A percentile compares a stretch with the other conserved stretches of the same genome.
phyloP scores from a whole-genome alignment of 2,329 filamentous ascomycete species.

The Coniochaeta pulveracea region DNA sequence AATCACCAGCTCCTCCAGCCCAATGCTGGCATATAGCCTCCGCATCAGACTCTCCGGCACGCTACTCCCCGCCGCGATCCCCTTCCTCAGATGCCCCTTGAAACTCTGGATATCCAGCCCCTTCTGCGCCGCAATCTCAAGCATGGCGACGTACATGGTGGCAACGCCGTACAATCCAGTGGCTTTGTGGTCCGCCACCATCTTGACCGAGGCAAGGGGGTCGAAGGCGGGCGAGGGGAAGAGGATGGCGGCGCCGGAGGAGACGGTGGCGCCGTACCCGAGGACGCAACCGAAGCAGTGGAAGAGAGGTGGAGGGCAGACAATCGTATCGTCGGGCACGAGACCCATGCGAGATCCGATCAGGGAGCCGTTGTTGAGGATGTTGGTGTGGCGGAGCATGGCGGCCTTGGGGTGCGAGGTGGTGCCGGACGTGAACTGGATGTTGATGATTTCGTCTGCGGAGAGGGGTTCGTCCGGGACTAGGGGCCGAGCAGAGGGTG shows the following conservation, averaged over 20 bases:
- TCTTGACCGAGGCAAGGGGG: slow-evolving; percentile 55
- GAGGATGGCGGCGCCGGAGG: slow-evolving; percentile 65
- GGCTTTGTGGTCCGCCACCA: slow-evolving; percentile 39
- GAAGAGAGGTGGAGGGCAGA: slow-evolving; percentile 78
- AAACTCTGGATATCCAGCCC: slow-evolving; percentile 15
- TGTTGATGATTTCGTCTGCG: slow-evolving; percentile 71
- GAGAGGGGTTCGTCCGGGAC: slow-evolving; percentile 34
- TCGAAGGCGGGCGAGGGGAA: slow-evolving; percentile 85
- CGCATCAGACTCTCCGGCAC: slow-evolving; percentile 76
- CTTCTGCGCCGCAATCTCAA: slow-evolving; percentile 58
- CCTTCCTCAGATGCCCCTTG: slow-evolving; percentile 54
- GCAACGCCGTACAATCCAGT: slow-evolving; percentile 76
- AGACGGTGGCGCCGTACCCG: slow-evolving; percentile 93
- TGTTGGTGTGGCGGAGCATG: slow-evolving; percentile 72
- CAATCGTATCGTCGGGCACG: slow-evolving; percentile 60
- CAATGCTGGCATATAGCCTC: slow-evolving; percentile 60
- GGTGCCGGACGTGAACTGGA: slow-evolving; percentile 96
- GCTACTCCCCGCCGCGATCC: slow-evolving; percentile 80
- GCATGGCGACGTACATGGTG: slow-evolving; percentile 86
- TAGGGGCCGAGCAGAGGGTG: slow-evolving; percentile 20
- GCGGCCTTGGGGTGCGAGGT: slow-evolving; percentile 86
- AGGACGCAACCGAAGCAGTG: slow-evolving; percentile 86
- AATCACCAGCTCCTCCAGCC: slow-evolving; percentile 74
- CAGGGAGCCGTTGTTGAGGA: slow-evolving; percentile 82
- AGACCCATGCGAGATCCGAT: slow-evolving; percentile 83